Evolutionary conservation across 345 rosid genomes (phyloP), one percentile per base, ranked within the genome.

Genomic region (Abelmoschus esculentus): DNA sequence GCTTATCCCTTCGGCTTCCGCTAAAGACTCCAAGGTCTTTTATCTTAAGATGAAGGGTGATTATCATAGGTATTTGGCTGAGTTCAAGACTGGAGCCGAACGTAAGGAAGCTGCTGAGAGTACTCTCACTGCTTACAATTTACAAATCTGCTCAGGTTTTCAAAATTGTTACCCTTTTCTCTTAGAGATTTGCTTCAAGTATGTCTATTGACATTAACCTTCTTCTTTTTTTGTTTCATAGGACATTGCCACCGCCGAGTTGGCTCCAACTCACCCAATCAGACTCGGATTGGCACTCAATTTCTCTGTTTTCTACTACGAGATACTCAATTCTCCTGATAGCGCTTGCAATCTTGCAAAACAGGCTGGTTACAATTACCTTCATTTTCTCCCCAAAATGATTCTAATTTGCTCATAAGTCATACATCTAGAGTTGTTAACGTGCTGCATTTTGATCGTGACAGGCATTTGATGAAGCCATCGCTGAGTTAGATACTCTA

Each of bases 301-400:
- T 77, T 90, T 93, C 83, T 93, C 93, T 59, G 93, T 93, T 28
- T 93, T 93, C 72, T 90, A 90, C 83, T 93, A 93, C 52, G 97
- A 90, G 80, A 90, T 93, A 69, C 83, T 93, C 72, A 93, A 90
- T 66, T 90, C 98, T 83, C 93, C 96, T 22, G 96, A 90, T 71
- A 92, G 96, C 31, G 98, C 98, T 61, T 93, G 98, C 86, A 87
- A 50, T 80, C 90, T 93, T 32, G 96, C 97, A 58, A 93, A 90
- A 70, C 96, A 93, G 90, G 98, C 89, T 4, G n/a, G 42, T 11
- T 0, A 4, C 22, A 1, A 7, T 56, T 11, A 13, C 12, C 46
- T 49, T 47, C n/a, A 12, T 14, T 14, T 4, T 4, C 0, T 4
- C 2, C 46, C 46, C 46, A 9, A 49, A 49, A 49, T 49, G 6